phyloP scores from a whole-genome alignment of 2,329 filamentous ascomycete genomes.

The Talaromyces sp. region DNA sequence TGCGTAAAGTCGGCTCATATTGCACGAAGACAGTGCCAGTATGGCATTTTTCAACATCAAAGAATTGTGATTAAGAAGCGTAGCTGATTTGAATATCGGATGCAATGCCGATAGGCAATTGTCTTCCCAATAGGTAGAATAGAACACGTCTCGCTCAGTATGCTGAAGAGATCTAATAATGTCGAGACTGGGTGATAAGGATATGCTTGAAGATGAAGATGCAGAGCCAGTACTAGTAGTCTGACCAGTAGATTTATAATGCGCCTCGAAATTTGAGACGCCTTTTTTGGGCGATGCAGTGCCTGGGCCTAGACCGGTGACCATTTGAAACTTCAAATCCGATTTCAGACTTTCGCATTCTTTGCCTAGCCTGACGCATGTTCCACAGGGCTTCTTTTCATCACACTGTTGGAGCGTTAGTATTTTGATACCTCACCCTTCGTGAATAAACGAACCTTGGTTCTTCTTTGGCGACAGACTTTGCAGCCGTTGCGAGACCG shows the following conservation, averaged over 20 bases:
- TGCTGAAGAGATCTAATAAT: constrained; percentile 23
- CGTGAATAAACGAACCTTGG: constrained; percentile 12
- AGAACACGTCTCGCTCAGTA: constrained; percentile 27
- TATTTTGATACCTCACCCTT: constrained; percentile 23
- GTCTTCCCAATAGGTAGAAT: constrained; percentile 30
- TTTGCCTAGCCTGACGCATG: constrained; percentile 24
- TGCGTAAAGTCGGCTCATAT: constrained; percentile 19
- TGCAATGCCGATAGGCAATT: constrained; percentile 27
- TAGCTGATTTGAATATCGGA: constrained; percentile 20
- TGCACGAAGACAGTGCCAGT: constrained; percentile 25
- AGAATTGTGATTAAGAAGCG: not conserved
- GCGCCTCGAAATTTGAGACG: not conserved
- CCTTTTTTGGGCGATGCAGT: not conserved
- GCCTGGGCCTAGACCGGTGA: not conserved
- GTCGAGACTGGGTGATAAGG: not conserved
- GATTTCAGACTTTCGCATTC: constrained; percentile 15
- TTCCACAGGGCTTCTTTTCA: constrained; percentile 28
- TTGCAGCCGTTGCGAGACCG: constrained; percentile 25
- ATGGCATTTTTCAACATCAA: constrained; percentile 19
- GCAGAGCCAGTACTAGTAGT: no score
- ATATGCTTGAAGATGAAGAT: not conserved
- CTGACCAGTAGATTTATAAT: not conserved
- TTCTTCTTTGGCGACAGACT: constrained; percentile 19
- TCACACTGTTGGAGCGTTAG: constrained; percentile 49
- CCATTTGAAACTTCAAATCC: constrained; percentile 17